Conservation (phyloP, 2,329 filamentous ascomycete genomes). For the Aspergillus chevalieri region DNA sequence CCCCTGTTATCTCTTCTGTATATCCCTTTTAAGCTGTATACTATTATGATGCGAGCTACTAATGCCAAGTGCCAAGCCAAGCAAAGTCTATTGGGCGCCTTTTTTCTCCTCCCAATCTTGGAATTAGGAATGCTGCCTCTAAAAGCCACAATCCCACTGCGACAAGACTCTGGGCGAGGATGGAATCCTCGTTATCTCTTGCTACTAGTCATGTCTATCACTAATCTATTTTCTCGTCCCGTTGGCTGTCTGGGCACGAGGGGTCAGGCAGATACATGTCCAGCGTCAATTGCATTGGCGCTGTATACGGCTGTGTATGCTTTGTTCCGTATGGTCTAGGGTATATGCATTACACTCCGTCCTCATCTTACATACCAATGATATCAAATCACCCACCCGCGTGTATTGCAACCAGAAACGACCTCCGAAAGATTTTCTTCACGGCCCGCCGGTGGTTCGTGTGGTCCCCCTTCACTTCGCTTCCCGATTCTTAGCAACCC, state of each 20-base stretch:
- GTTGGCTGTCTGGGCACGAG: no score
- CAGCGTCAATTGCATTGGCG: not conserved
- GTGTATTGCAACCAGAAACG: not conserved
- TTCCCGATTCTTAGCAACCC: not conserved
- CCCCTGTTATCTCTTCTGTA: not conserved
- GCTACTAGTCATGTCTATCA: not conserved
- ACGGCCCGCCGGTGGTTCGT: not conserved
- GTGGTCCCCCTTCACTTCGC: no score
- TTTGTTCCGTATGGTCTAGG: not conserved
- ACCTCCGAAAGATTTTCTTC: not conserved
- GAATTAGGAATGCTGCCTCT: no score
- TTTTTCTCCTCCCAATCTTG: no score
- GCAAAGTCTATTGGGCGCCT: not conserved
- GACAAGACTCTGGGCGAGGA: not conserved
- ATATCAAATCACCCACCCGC: not conserved
- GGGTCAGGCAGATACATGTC: no score
- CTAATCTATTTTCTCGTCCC: not conserved
- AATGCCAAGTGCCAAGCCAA: not conserved
- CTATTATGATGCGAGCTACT: not conserved
- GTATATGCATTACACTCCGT: not conserved
- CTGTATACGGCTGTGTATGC: not conserved
- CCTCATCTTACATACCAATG: not conserved
- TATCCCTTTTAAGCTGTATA: not conserved
- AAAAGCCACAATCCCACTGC: no score
- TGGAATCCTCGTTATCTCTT: not conserved